Conservation (phyloP, 805 yeast genomes). For the Wickerhamiella nectarea region DNA sequence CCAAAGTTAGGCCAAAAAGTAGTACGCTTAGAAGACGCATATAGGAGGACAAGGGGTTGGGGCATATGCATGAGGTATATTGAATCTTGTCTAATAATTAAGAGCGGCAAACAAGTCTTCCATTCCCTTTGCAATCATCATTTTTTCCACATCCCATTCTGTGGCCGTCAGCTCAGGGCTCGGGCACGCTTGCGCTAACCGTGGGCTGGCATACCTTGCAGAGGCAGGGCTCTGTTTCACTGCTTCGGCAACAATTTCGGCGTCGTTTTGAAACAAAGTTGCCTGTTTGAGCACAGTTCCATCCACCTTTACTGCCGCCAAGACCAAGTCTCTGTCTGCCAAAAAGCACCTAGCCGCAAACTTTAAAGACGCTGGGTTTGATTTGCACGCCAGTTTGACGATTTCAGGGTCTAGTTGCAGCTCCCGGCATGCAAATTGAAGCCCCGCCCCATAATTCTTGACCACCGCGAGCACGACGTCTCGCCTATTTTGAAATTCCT, state of each 20-base stretch:
- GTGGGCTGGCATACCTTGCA: background rate
- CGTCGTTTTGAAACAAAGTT: background rate
- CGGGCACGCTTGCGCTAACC: background rate
- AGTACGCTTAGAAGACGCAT: background rate
- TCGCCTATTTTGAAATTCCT: background rate
- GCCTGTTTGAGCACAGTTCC: background rate
- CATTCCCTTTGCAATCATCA: background rate
- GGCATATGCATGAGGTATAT: too few species aligned
- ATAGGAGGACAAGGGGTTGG: background rate
- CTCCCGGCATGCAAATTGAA: constrained; percentile 31
- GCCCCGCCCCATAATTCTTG: background rate
- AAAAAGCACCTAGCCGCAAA: background rate
- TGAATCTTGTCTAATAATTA: background rate
- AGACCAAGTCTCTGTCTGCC: background rate
- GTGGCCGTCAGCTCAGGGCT: background rate
- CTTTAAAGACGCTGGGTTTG: background rate
- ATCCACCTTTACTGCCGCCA: background rate
- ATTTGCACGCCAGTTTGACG: background rate
- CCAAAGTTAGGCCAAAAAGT: background rate
- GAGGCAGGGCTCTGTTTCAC: background rate
- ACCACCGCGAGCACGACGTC: background rate
- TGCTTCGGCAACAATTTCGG: background rate
- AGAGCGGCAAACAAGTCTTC: background rate
- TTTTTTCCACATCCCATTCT: background rate
- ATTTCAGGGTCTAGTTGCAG: constrained; percentile 41